Evolutionary conservation across 2,329 filamentous ascomycete genomes (phyloP).

Genomic region (Arthrobotrys sphaeroides): DNA sequence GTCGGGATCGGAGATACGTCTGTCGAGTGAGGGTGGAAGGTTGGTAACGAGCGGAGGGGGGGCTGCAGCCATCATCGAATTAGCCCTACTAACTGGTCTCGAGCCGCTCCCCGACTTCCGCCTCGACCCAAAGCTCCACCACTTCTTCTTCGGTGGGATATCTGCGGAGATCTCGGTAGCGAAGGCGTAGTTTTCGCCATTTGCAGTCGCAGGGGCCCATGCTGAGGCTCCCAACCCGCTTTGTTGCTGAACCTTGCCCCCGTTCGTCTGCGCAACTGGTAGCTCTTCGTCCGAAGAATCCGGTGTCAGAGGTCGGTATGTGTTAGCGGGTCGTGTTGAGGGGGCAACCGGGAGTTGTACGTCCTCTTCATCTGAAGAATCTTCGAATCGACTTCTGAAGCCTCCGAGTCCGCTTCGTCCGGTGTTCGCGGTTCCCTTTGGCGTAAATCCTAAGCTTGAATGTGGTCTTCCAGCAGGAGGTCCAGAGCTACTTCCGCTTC

Average conservation of each 20-base stretch:
- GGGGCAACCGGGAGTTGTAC: neutral
- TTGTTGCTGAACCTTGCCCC: neutral
- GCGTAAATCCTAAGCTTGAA: constrained; percentile 20
- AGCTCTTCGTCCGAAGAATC: constrained; percentile 42
- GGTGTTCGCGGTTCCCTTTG: neutral
- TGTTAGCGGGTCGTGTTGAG: neutral
- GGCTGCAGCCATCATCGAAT: constrained; percentile 18
- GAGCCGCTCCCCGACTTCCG: neutral
- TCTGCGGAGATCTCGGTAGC: constrained; percentile 27
- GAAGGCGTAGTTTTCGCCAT: constrained; percentile 22
- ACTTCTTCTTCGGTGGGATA: constrained; percentile 46
- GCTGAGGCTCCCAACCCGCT: constrained; percentile 10
- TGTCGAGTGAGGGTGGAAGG: neutral
- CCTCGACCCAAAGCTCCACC: constrained; percentile 50
- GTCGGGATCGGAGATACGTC: constrained; percentile 27
- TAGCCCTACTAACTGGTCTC: constrained; percentile 28
- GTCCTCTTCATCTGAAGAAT: constrained; percentile 45
- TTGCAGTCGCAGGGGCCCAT: constrained; percentile 22
- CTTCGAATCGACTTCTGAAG: constrained; percentile 42
- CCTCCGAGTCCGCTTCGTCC: constrained; percentile 7
- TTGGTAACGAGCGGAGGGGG: neutral
- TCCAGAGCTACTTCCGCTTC: constrained; percentile 4
- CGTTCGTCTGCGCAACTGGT: neutral
- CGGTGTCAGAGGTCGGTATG: constrained; percentile 37
- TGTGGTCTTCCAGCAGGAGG: constrained; percentile 6